Evolutionary conservation across 805 yeast genomes (phyloP).

Genomic region (Yarrowia osloensis): DNA sequence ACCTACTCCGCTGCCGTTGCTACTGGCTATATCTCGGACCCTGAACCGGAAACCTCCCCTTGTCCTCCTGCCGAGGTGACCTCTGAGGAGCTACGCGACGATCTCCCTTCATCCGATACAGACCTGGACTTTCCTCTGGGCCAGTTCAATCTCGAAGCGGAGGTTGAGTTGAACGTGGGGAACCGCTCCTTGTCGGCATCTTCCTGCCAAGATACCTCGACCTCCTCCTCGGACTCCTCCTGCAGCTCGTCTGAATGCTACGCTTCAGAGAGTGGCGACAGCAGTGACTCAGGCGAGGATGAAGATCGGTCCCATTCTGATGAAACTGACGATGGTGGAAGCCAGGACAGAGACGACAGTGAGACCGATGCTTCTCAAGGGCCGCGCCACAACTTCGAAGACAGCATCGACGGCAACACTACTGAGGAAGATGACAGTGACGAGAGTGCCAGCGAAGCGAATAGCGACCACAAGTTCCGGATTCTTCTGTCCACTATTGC

Average conservation of each 20-base stretch:
- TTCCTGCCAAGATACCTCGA: neutral
- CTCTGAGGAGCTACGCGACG: neutral
- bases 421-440: neutral
- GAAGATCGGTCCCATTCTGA: neutral
- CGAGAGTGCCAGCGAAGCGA: neutral
- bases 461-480: neutral
- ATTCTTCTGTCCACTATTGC: neutral
- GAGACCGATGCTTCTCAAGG: neutral
- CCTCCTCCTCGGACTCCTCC: neutral
- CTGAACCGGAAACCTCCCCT: neutral
- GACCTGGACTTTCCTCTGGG: neutral
- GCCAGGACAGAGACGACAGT: neutral
- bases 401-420: neutral
- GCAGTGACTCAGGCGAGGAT: neutral
- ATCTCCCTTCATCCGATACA: neutral
- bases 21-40: neutral
- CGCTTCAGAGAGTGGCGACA: neutral
- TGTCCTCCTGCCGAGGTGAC: neutral
- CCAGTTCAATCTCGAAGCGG: neutral
- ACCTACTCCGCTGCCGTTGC: neutral
- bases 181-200: neutral
- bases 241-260: slow-evolving; percentile 9
- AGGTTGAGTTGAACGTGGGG: neutral
- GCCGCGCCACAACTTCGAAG: neutral
- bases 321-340: neutral